These are phyloP conservation scores for Parmelia sp. DNA, from an alignment of 495 filamentous ascomycete species.

Conservation along the genomic window DNA sequence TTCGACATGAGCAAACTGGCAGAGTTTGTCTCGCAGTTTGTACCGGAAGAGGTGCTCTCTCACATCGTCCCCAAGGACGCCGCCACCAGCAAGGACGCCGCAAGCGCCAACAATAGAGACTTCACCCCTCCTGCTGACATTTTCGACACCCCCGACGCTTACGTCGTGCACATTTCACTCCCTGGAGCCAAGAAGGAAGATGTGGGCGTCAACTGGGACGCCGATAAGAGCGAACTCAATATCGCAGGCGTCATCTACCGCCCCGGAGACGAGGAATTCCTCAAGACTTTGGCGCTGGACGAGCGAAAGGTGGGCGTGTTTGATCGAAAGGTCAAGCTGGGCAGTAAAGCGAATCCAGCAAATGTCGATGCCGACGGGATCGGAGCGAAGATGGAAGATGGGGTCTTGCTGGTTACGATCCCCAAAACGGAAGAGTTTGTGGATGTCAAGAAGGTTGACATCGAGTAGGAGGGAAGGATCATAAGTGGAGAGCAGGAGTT, in stretches of 20 bases:
- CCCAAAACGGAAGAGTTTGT: conserved; percentile 54
- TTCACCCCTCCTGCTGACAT: conserved; percentile 65
- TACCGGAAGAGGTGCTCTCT: conserved; percentile 30
- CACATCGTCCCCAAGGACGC: conserved; percentile 28
- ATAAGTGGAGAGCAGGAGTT: background rate
- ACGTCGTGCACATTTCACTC: conserved; percentile 63
- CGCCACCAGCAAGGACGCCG: conserved; percentile 20
- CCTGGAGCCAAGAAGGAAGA: conserved; percentile 75
- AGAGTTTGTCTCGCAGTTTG: conserved; percentile 32
- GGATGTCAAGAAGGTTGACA: conserved; percentile 35
- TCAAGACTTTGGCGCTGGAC: conserved; percentile 56
- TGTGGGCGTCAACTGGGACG: conserved; percentile 67
- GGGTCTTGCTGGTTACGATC: conserved; percentile 59
- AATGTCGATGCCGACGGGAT: conserved; percentile 59
- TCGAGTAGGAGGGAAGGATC: conserved; percentile 23
- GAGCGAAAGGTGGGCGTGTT: conserved; percentile 70
- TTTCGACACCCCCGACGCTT: conserved; percentile 59
- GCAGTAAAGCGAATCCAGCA: conserved; percentile 48
- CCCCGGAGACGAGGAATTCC: conserved; percentile 63
- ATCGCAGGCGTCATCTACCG: conserved; percentile 66
- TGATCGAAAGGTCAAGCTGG: conserved; percentile 59
- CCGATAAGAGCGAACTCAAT: conserved; percentile 55
- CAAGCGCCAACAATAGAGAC: conserved; percentile 36
- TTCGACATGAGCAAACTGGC: conserved; percentile 37
- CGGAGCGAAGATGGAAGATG: conserved; percentile 64